phyloP scores from a whole-genome alignment of 176 grass and related monocot species.

The Tillandsia fasciculata region DNA sequence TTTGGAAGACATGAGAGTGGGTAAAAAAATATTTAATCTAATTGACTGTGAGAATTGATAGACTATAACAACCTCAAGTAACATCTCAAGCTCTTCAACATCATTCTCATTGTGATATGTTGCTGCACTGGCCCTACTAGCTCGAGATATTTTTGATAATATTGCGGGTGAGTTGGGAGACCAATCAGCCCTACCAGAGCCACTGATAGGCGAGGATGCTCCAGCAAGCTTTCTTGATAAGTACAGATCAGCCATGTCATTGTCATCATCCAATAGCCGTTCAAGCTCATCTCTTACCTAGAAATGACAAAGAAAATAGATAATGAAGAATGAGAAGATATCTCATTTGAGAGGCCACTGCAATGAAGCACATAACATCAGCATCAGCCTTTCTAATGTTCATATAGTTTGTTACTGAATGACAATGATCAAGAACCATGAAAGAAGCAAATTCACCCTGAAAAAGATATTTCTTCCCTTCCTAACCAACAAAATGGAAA shows the following conservation, averaged over 20 bases:
- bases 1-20: not conserved
- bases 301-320: not conserved
- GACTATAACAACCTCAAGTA: slow-evolving; percentile 20
- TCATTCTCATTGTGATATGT: slow-evolving; percentile 16
- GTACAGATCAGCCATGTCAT: slow-evolving; percentile 19
- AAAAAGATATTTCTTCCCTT: not conserved
- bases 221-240: slow-evolving; percentile 12
- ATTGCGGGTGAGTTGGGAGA: not conserved
- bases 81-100: slow-evolving; percentile 23
- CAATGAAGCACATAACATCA: not conserved
- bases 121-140: slow-evolving; percentile 9
- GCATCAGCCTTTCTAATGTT: not conserved
- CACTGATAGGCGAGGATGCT: not conserved
- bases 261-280: slow-evolving; percentile 20
- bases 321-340: not conserved
- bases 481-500: not conserved
- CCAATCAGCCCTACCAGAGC: not conserved
- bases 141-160: slow-evolving; percentile 5
- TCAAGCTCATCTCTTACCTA: slow-evolving; percentile 25
- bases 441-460: not conserved
- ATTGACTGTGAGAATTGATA: not conserved
- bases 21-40: not conserved
- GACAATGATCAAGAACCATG: not conserved
- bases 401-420: not conserved
- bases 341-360: not conserved